Base-by-base conservation (phyloP, 495 filamentous ascomycete species). In the Hypoxylon lienhwacheense region DNA sequence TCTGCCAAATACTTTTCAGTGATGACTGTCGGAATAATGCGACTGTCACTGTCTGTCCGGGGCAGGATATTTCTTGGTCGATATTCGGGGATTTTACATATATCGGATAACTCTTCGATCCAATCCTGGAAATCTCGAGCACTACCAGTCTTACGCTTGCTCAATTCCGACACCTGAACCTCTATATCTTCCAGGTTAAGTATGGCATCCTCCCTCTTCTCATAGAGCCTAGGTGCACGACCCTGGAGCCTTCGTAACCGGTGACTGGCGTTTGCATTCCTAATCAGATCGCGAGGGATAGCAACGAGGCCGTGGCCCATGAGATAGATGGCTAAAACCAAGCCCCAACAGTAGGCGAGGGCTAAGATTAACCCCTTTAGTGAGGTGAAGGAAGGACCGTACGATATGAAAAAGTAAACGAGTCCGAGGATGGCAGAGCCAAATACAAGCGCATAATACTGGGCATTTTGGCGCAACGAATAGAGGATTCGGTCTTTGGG, bases 281-380 rank as follows among this genome's bases (percentile, higher is more conserved):
- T 81, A 65, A 91, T 85, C 1, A 98, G 70, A 12, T 80, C 79
- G 59, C 92, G 80, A 4, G 93, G 93, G 36, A 97, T 87, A 8
- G 93, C 86, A 32, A 98, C 93, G 28, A 97, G 75, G 7, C 93
- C 93, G 61, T 98, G 91, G 5, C 93, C 93, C 93, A 98, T 97
- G 15, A 98, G 78, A 64, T 92, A 96, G 48, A 97, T 96, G 11
- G 90, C 93, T 47, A 97, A 75, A 2, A 90, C 73, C 59, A 98
- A 76, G 54, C 90, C 90, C 87, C 91, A 97, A 57, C 89, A 86
- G 70, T 98, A 97, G 24, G 90, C 91, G 45, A 97, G 74, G 16
- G 93, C 93, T 85, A 98, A 93, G 55, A 93, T 78, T 20, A 95
- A 73, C 33, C 82, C 85, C 73, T 95, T 93, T 43, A 97, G 82